Evolutionary conservation across 2,329 filamentous ascomycete species (phyloP).

Genomic region (Graphiopsis chlorocephala): DNA sequence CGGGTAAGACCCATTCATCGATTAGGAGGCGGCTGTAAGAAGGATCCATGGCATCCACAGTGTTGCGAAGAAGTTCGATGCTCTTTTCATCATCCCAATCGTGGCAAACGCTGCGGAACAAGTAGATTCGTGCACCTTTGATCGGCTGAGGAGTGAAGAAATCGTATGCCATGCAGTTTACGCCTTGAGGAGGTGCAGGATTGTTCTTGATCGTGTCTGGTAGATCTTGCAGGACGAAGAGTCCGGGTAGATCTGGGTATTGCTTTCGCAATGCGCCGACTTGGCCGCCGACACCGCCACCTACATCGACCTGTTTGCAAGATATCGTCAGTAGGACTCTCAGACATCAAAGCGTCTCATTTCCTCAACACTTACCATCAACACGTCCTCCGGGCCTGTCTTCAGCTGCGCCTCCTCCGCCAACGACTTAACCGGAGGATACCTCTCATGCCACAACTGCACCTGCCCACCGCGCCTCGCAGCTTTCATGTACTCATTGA

Average conservation of each 20-base stretch:
- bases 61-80: slow-evolving; percentile 17
- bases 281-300: slow-evolving; percentile 18
- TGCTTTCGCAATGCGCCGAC: slow-evolving; percentile 8
- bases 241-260: slow-evolving; percentile 17
- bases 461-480: neutral
- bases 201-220: slow-evolving; percentile 16
- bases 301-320: slow-evolving; percentile 18
- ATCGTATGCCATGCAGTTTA: slow-evolving; percentile 19
- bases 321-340: neutral
- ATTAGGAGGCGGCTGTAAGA: slow-evolving; percentile 22
- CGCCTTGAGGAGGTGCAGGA: neutral
- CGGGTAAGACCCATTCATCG: slow-evolving; percentile 23
- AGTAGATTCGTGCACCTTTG: slow-evolving; percentile 24
- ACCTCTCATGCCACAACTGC: neutral
- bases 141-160: slow-evolving; percentile 23
- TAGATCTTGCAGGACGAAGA: slow-evolving; percentile 20
- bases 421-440: neutral
- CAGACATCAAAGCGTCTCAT: too few species aligned
- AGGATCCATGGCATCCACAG: slow-evolving; percentile 21
- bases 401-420: slow-evolving; percentile 4
- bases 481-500: slow-evolving; percentile 4
- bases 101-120: slow-evolving; percentile 21
- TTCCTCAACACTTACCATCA: slow-evolving; percentile 5
- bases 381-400: slow-evolving; percentile 3
- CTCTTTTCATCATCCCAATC: slow-evolving; percentile 21